Evolutionary conservation across 1,284 basidiomycete genomes (phyloP), one percentile per base, ranked within the genome.

Genomic region (Gomphus sp.): DNA sequence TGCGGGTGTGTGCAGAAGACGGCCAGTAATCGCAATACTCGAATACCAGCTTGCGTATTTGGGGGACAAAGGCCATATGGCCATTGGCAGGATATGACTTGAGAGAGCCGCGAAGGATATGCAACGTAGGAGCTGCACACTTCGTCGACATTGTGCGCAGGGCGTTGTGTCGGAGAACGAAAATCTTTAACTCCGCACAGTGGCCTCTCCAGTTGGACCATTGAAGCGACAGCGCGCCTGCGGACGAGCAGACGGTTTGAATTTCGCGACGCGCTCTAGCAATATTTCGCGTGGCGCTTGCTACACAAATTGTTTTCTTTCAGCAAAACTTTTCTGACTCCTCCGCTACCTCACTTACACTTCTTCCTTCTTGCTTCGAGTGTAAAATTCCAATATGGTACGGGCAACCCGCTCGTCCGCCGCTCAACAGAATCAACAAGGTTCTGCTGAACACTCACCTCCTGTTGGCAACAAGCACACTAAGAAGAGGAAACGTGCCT

Each of bases 21-120:
- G 87, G 81, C 81, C 85, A 89, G 61, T 79, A 80, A 67, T 92
- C 84, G 71, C 90, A 91, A 71, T 81, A 93, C 71, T 91, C 88
- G 69, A 93, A 82, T 60, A 93, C 88, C 62, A 93, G 75, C 69
- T 91, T 91, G 55, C 88, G 75, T n/a, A 86, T 75, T 64, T 84
- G 82, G 2, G 89, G 87, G 16, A 91, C 73, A 69, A 87, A 91
- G 1, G 80, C 73, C 36, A 72, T 68, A 67, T 87, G 84, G 0
- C 89, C 89, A 68, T 91, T 91, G 58, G 84, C 78, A 22, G 85
- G 83, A 18, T 69, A 67, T 0, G 88, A 82, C 60, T 77, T 74
- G 50, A 90, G 75, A 63, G 76, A 74, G 9, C 80, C 87, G 61
- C 87, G 75, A 51, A 61, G 47, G 51, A 63, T 79, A 78, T 80